phyloP scores from a whole-genome alignment of 2,329 filamentous ascomycete genomes.

The Colletotrichum cordylinicola region DNA sequence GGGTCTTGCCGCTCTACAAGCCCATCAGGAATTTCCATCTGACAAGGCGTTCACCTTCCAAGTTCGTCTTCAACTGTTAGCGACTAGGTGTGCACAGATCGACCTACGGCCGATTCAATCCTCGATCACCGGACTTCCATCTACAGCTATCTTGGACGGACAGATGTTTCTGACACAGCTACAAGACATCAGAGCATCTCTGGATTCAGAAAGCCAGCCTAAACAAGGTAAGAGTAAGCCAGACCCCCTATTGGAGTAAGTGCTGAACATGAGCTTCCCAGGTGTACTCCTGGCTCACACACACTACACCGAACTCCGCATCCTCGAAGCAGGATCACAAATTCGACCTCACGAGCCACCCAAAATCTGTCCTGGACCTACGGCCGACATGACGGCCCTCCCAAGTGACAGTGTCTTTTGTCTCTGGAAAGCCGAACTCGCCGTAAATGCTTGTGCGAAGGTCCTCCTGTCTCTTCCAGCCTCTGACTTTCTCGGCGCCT shows the following conservation, averaged over 20 bases:
- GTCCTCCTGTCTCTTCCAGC: background rate
- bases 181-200: background rate
- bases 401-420: background rate
- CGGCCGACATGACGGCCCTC: background rate
- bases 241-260: rapidly evolving
- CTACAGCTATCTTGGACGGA: background rate
- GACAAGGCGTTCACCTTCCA: background rate
- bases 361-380: background rate
- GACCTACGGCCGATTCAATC: background rate
- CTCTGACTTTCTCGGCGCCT: background rate
- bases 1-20: background rate
- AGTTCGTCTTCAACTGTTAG: background rate
- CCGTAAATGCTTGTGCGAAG: background rate
- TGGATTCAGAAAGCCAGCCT: background rate
- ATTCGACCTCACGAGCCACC: background rate
- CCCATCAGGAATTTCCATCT: background rate
- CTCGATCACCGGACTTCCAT: background rate
- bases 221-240: rapidly evolving
- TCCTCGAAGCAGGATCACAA: background rate
- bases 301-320: background rate
- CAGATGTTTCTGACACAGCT: background rate
- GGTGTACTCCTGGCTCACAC: background rate
- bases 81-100: background rate
- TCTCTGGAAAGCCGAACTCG: background rate
- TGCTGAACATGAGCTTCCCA: background rate